Base-by-base conservation (phyloP, 768 basidiomycete genomes). In the Termitomyces sp. region DNA sequence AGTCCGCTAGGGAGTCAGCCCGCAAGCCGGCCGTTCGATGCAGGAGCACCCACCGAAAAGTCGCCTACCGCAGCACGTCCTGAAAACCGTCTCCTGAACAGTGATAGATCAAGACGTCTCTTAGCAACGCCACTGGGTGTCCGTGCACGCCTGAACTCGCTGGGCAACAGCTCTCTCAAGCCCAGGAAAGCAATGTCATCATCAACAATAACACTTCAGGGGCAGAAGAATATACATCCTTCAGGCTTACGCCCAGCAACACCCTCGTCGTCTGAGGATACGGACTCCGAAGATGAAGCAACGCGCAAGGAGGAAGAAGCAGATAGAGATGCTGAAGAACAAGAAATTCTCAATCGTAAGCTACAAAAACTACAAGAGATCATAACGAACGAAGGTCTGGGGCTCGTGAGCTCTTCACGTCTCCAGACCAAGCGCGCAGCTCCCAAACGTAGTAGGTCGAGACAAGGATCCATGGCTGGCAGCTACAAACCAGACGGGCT, bases 361-460 rank as follows among this genome's bases (percentile, higher is more conserved):
- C 76, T 93, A 12, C 77, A 79, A 48, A 82, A 87, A 33, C 73
- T 93, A 20, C 82, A 90, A 66, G 77, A 68, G 53, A 83, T 87
- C 78, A 87, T 93, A 75, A 90, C 86, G 1, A 84, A 78, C 58
- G 90, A 92, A 48, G 74, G 80, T 22, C 67, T 93, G 22, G 91
- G 91, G 1, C 77, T 94, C 20, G 85, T 92, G 40, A 77, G 76
- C 49, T 69, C 72, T 14, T 61, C 70, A 44, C 70, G 71, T 42
- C 68, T 70, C 12, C 70, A 65, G 38, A 68, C 64, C 26, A 80
- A 80, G 64, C 75, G 68, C 16, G 80, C 77, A 62, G 72, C 67
- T n/a, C 61, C 70, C 30, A 71, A 73, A 40, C 80, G 82, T 20
- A 82, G 82, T 30, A 77, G 83, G 28, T 61, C 62, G 49, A 69